phyloP scores from a whole-genome alignment of 2,329 filamentous ascomycete genomes.

The Fusarium domesticum region DNA sequence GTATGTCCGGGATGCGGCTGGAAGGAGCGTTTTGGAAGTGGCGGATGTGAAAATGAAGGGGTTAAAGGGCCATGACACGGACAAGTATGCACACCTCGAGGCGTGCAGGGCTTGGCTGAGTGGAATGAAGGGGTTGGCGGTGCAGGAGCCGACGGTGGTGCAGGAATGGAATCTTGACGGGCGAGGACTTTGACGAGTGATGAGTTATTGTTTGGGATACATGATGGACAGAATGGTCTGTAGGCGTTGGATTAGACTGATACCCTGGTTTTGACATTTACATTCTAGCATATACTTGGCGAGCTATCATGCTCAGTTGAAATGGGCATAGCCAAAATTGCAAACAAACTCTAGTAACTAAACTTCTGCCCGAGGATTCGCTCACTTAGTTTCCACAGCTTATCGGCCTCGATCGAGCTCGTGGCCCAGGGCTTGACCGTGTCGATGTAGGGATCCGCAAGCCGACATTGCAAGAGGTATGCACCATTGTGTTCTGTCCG shows the following conservation, averaged over 20 bases:
- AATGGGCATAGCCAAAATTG: not conserved
- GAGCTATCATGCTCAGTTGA: too few relatives aligned
- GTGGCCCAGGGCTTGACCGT: slow-evolving; percentile 32
- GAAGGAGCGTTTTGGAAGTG: slow-evolving; percentile 45
- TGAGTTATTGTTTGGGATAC: not conserved
- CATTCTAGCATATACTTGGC: not conserved
- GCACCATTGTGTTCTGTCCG: slow-evolving; percentile 31
- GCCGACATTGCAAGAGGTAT: slow-evolving; percentile 34
- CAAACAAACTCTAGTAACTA: slow-evolving; percentile 18
- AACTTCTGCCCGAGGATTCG: slow-evolving; percentile 44
- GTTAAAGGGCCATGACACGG: slow-evolving; percentile 29
- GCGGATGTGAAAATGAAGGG: slow-evolving; percentile 40
- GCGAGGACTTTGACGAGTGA: too few relatives aligned
- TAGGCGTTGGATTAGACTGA: not conserved
- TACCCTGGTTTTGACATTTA: not conserved
- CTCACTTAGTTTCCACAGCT: slow-evolving; percentile 46
- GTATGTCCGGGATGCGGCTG: slow-evolving; percentile 43
- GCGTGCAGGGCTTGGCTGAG: slow-evolving; percentile 47
- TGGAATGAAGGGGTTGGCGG: slow-evolving; percentile 32
- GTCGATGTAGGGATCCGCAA: slow-evolving; percentile 32
- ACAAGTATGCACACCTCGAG: slow-evolving; percentile 42
- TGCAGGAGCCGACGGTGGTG: slow-evolving; percentile 39
- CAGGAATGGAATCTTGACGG: slow-evolving; percentile 39
- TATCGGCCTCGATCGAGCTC: slow-evolving; percentile 38
- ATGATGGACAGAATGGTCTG: not conserved